Conservation (phyloP, 2,329 filamentous ascomycete genomes). For the Fusarium annulatum region DNA sequence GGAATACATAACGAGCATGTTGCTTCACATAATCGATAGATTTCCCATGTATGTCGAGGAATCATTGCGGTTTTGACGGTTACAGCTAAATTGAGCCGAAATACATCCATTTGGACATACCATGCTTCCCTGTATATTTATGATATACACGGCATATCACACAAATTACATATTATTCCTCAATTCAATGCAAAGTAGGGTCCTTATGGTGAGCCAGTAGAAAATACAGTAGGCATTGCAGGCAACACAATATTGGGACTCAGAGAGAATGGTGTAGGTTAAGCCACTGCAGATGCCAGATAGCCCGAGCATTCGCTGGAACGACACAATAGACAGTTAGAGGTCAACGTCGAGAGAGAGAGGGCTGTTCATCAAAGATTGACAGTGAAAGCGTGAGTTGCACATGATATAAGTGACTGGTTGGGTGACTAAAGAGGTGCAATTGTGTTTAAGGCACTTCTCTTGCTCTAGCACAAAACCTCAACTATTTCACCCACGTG, state of each 20-base stretch:
- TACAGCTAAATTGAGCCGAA: too few species aligned
- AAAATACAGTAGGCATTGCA: background rate
- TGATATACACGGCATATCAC: background rate
- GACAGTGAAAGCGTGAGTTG: background rate
- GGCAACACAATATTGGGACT: background rate
- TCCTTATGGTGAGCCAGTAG: too few species aligned
- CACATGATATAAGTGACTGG: background rate
- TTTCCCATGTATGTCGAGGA: rapidly evolving
- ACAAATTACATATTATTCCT: background rate
- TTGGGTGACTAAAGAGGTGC: background rate
- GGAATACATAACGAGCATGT: too few species aligned
- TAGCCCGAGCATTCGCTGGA: background rate
- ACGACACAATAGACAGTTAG: background rate
- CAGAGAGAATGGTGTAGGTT: background rate
- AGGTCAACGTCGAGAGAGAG: background rate
- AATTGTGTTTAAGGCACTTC: too few species aligned
- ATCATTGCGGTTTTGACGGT: background rate
- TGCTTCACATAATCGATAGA: too few species aligned
- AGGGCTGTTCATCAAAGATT: too few species aligned
- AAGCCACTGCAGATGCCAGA: background rate
- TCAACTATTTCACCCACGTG: too few species aligned
- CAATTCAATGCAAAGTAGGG: background rate
- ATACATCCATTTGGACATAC: background rate
- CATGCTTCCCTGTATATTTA: background rate
- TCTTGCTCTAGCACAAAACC: too few species aligned